These are phyloP conservation scores for Picea sitchensis DNA, from an alignment of 75 land plant genomes.

Conservation along the genomic window DNA sequence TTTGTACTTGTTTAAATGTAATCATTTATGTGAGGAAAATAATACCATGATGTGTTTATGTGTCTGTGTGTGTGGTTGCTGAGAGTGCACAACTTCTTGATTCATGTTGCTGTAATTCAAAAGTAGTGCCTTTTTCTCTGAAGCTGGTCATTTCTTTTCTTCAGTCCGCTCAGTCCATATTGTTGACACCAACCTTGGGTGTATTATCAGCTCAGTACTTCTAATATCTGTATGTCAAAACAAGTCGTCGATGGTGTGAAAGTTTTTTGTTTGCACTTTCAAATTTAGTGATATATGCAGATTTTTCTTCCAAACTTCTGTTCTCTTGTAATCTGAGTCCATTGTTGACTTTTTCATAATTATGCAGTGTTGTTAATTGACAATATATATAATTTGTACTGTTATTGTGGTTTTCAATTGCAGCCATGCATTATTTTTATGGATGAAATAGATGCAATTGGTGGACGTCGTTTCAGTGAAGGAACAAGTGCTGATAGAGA, in stretches of 20 bases:
- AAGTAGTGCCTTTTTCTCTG: neutral
- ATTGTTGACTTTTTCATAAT: neutral
- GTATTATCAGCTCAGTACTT: neutral
- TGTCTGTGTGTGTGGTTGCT: too few species aligned
- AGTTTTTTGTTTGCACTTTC: neutral
- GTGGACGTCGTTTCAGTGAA: constrained; percentile 93
- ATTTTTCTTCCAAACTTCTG: neutral
- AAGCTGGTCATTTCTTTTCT: neutral
- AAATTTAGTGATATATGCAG: neutral
- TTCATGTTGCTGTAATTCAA: neutral
- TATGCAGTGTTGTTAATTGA: too few species aligned
- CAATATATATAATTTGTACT: neutral
- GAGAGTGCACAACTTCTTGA: neutral
- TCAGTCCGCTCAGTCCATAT: too few species aligned
- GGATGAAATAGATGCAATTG: constrained; percentile 98
- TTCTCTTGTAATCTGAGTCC: neutral
- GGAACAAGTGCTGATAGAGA: constrained; percentile 96
- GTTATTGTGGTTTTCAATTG: constrained; percentile 6
- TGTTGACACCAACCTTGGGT: neutral
- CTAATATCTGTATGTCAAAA: neutral
- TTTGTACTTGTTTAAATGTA: neutral
- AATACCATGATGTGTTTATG: too few species aligned
- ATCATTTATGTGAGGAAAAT: too few species aligned
- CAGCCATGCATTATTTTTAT: constrained; percentile 95
- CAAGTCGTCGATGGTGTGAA: neutral